These are phyloP conservation scores for Carex sylvatica DNA, from an alignment of 202 grass and related monocot species.

Conservation along the genomic window DNA sequence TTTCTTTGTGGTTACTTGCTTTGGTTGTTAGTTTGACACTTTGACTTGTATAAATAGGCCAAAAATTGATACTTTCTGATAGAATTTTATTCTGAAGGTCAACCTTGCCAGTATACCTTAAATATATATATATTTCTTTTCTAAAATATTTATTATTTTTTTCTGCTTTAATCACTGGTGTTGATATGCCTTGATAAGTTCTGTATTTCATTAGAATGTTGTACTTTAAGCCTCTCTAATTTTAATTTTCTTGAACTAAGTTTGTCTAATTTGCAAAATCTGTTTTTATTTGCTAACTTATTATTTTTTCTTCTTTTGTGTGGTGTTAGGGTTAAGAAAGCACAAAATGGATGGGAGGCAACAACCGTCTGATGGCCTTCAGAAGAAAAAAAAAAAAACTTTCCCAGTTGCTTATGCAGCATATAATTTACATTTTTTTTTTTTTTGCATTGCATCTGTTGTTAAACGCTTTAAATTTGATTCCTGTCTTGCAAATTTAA, in stretches of 20 bases:
- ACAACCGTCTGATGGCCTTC: background rate
- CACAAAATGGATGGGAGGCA: too few species aligned
- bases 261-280: background rate
- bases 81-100: background rate
- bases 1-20: background rate
- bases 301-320: background rate
- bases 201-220: background rate
- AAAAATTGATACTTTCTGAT: background rate
- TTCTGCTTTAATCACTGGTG: background rate
- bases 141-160: background rate
- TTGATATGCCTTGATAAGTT: background rate
- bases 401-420: too few species aligned
- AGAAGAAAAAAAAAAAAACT: background rate
- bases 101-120: background rate
- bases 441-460: too few species aligned
- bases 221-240: background rate
- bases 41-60: background rate
- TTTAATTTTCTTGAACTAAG: background rate
- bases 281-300: background rate
- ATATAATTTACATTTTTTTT: background rate
- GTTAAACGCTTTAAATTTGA: background rate
- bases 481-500: background rate
- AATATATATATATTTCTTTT: background rate
- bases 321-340: conserved; percentile 10
- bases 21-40: background rate